These are phyloP conservation scores for Paratinospora sagittata DNA, from an alignment of 164 flowering plant species.

Conservation along the genomic window DNA sequence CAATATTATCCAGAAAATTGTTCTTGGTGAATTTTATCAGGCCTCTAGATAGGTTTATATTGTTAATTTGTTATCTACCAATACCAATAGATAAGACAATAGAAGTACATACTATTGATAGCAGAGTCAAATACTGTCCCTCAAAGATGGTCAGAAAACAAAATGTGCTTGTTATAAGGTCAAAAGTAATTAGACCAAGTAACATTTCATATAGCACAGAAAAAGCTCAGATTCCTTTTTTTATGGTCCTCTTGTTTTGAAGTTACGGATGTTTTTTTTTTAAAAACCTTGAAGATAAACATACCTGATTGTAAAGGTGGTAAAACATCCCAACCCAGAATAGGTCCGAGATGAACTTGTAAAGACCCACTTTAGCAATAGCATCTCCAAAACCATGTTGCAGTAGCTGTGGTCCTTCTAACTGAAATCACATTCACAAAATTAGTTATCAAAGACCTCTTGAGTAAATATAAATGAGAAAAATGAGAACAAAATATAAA, in stretches of 20 bases:
- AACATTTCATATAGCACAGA: neutral
- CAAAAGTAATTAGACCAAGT: neutral
- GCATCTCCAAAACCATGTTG: slow-evolving; percentile 57
- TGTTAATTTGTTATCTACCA: no score
- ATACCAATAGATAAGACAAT: no score
- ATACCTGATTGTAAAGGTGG: slow-evolving; percentile 64
- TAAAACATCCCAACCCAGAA: slow-evolving; percentile 69
- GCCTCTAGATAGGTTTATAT: no score
- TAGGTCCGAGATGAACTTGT: slow-evolving; percentile 49
- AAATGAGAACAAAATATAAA: neutral
- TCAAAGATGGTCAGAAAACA: no score
- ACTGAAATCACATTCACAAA: slow-evolving; percentile 26
- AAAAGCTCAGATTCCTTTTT: neutral
- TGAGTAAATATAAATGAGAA: neutral
- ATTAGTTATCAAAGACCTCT: neutral
- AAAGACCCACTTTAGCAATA: slow-evolving; percentile 51
- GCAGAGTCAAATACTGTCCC: no score
- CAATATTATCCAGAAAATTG: no score
- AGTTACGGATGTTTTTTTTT: neutral
- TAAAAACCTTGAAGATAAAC: neutral
- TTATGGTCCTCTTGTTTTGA: neutral
- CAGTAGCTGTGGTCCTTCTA: slow-evolving; percentile 58
- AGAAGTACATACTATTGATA: no score
- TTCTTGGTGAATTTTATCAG: no score
- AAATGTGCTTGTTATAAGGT: no score